These are phyloP conservation scores for Haplosporangium gracile DNA, from an alignment of 192 early-diverging fungal species.

Conservation along the genomic window DNA sequence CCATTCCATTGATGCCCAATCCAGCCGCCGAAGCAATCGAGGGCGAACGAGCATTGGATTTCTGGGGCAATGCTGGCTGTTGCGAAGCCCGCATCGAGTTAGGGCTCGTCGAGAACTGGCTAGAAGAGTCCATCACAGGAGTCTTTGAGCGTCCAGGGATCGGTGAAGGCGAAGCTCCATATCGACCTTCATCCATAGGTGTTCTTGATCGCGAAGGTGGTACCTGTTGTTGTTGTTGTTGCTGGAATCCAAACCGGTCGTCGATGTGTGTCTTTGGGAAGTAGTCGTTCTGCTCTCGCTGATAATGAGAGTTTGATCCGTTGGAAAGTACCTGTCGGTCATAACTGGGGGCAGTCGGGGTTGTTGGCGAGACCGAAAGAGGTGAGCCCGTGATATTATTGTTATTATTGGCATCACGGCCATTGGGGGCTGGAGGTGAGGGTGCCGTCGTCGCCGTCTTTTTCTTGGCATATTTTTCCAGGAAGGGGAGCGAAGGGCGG, in stretches of 20 bases:
- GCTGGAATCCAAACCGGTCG: slow-evolving; percentile 16
- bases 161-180: slow-evolving; percentile 20
- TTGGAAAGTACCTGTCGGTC: slow-evolving; percentile 44
- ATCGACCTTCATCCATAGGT: slow-evolving; percentile 30
- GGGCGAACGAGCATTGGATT: slow-evolving; percentile 52
- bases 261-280: slow-evolving; percentile 52
- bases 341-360: slow-evolving; percentile 54
- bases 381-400: slow-evolving; percentile 50
- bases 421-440: slow-evolving; percentile 26
- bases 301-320: slow-evolving; percentile 37
- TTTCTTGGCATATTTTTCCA: slow-evolving; percentile 60
- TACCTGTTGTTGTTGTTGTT: slow-evolving; percentile 8
- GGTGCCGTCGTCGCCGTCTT: slow-evolving; percentile 34
- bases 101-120: slow-evolving; percentile 35
- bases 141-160: slow-evolving; percentile 48
- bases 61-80: slow-evolving; percentile 45
- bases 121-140: slow-evolving; percentile 27
- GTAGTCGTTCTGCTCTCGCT: slow-evolving; percentile 52
- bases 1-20: slow-evolving; percentile 45
- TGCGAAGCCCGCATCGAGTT: slow-evolving; percentile 32
- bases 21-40: slow-evolving; percentile 52
- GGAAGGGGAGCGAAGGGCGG: slow-evolving; percentile 48
- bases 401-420: slow-evolving; percentile 27
- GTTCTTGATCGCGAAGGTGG: slow-evolving; percentile 25
- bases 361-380: slow-evolving; percentile 54